Evolutionary conservation across 129 eudicot genomes (phyloP).

Genomic region (Chrysanthemum seticuspe): DNA sequence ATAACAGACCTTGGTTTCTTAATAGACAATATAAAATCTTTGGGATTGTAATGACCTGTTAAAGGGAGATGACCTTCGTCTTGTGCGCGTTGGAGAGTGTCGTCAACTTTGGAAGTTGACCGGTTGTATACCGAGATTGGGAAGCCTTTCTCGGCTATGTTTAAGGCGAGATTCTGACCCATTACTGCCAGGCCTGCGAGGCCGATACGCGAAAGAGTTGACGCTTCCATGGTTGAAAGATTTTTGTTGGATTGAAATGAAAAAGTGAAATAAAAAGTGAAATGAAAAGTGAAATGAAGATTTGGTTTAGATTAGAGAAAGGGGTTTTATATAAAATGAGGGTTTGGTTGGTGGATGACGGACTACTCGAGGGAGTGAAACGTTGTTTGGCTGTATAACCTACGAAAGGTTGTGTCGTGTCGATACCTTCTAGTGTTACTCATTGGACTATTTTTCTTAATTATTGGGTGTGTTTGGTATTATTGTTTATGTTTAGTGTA

Average conservation of each 20-base stretch:
- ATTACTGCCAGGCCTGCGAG: conserved; percentile 93
- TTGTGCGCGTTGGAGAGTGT: conserved; percentile 77
- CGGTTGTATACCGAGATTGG: conserved; percentile 95
- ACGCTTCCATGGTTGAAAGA: conserved; percentile 26
- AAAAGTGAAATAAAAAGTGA: conserved; percentile 5
- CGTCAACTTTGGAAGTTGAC: conserved; percentile 74
- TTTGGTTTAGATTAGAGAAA: neutral
- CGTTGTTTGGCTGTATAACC: conserved; percentile 48
- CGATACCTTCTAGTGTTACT: conserved; percentile 23
- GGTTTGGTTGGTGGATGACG: conserved; percentile 40
- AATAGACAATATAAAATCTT: conserved; percentile 75
- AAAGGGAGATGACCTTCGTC: conserved; percentile 73
- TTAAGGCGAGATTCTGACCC: conserved; percentile 93
- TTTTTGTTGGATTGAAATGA: conserved; percentile 1
- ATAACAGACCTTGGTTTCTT: conserved; percentile 80
- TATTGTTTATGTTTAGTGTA: too few relatives aligned
- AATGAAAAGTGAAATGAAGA: conserved; percentile 6
- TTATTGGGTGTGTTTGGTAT: too few relatives aligned
- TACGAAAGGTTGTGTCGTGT: conserved; percentile 44
- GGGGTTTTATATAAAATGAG: neutral
- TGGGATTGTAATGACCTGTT: conserved; percentile 67
- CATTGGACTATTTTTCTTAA: neutral
- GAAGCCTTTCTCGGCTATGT: conserved; percentile 89
- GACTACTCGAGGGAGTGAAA: conserved; percentile 86
- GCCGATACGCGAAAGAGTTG: conserved; percentile 74